These are phyloP conservation scores for Verticillium nubilum DNA, from an alignment of 2,329 filamentous ascomycete genomes.

Conservation along the genomic window DNA sequence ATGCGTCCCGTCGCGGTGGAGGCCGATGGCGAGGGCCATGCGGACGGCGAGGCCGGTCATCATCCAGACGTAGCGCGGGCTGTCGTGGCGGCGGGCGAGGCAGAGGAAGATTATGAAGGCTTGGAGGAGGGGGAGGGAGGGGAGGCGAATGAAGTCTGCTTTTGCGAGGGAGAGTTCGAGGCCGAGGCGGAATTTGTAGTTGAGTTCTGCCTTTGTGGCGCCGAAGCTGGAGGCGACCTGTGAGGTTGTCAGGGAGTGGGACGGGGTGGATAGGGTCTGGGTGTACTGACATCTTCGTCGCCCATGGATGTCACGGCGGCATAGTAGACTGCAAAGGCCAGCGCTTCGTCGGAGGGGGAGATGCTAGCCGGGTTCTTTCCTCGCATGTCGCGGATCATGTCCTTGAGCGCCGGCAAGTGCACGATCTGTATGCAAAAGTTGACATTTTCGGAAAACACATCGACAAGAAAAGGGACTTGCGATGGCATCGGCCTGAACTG, in stretches of 20 bases:
- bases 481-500: constrained; percentile 47
- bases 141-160: constrained; percentile 54
- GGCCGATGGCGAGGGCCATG: constrained; percentile 47
- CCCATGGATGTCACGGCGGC: constrained; percentile 51
- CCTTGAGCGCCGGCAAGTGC: constrained; percentile 38
- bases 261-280: not conserved
- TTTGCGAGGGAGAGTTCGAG: constrained; percentile 56
- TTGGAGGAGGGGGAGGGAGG: constrained; percentile 55
- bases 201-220: constrained; percentile 36
- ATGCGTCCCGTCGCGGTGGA: constrained; percentile 52
- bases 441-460: constrained; percentile 45
- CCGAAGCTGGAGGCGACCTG: constrained; percentile 37
- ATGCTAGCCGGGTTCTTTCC: constrained; percentile 17
- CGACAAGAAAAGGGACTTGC: constrained; percentile 47
- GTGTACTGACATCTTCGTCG: constrained; percentile 43
- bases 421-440: constrained; percentile 37
- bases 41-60: constrained; percentile 57
- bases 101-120: constrained; percentile 56
- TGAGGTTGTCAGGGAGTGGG: constrained; percentile 1
- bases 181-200: constrained; percentile 45
- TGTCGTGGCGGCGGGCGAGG: constrained; percentile 44
- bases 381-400: constrained; percentile 29
- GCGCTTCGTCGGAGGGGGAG: constrained; percentile 41
- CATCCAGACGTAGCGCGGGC: constrained; percentile 54
- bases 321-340: constrained; percentile 54